Conservation (phyloP, 2,329 filamentous ascomycete species). For the Blumeria graminis region DNA sequence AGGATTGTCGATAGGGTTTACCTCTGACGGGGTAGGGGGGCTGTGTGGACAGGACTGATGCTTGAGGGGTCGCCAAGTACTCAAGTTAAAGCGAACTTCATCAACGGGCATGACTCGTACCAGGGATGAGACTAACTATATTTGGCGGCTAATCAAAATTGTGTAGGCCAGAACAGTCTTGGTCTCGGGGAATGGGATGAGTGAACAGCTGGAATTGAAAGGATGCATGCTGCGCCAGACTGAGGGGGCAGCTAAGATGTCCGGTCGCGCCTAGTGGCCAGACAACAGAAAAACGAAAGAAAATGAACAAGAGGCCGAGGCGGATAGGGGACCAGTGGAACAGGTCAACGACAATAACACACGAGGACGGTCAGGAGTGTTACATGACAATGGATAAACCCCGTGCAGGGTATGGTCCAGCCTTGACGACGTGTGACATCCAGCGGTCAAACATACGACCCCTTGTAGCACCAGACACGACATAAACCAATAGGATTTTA, state of each 20-base stretch:
- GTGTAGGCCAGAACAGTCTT: neutral
- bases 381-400: constrained; percentile 4
- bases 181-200: neutral
- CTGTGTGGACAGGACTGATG: neutral
- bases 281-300: constrained; percentile 8
- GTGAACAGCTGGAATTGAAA: neutral
- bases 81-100: neutral
- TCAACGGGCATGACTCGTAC: neutral
- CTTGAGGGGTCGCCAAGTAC: neutral
- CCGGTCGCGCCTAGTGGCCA: constrained; percentile 2
- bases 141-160: neutral
- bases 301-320: neutral
- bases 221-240: neutral
- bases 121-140: neutral
- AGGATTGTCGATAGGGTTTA: constrained; percentile 8
- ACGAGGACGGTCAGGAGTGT: neutral
- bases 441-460: neutral
- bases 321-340: no score
- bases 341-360: neutral
- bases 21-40: constrained; percentile 4
- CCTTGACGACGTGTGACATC: constrained; percentile 5
- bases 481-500: neutral
- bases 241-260: constrained; percentile 3
- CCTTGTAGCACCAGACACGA: constrained; percentile 6
- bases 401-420: constrained; percentile 3